Evolutionary conservation across 116 monocot species (phyloP), one percentile per base, ranked within the genome.

Genomic region (Thalassia testudinum): DNA sequence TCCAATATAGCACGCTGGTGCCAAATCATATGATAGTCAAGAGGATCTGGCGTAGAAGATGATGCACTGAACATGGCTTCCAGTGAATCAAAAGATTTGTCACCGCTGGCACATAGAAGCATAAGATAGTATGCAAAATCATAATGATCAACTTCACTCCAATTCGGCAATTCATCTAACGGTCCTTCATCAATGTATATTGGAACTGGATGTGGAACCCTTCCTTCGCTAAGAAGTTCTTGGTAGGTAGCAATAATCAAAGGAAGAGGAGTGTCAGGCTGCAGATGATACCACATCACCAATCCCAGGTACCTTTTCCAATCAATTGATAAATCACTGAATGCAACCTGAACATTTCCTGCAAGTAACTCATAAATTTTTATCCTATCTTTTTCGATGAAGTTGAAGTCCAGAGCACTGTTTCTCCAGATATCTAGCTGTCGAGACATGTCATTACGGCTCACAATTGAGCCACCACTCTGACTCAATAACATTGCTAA

Each of bases 11-110:
- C 79, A 26, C 72, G 74, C 47, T 88, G 77, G 63, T 88, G 88
- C 95, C 97, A 97, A 48, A 97, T 82, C 97, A 97, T 89, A 70
- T 97, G 97, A 66, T 85, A 77, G 49, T 97, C 89, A 66, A 97
- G 72, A 53, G 97, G 79, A 79, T 89, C 97, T 70, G 73, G 28
- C 25, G 85, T 85, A 15, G 85, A 88, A 58, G 97, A 76, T 45
- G 79, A 79, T 38, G 97, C 79, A 66, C 97, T 88, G 29, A 97
- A 82, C 89, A 88, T 82, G 16, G 74, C 65, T 79, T 97, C 85
- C 34, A 88, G 52, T 40, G 72, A 19, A 49, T 26, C 62, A 57
- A 67, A 78, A 14, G 54, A 53, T 49, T 81, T 70, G 5, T 77
- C 76, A 44, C 61, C 75, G 50, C 72, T 79, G 49, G 82, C 81